Evolutionary conservation across 2,329 filamentous ascomycete species (phyloP).

Genomic region (Xylariaceae sp.): DNA sequence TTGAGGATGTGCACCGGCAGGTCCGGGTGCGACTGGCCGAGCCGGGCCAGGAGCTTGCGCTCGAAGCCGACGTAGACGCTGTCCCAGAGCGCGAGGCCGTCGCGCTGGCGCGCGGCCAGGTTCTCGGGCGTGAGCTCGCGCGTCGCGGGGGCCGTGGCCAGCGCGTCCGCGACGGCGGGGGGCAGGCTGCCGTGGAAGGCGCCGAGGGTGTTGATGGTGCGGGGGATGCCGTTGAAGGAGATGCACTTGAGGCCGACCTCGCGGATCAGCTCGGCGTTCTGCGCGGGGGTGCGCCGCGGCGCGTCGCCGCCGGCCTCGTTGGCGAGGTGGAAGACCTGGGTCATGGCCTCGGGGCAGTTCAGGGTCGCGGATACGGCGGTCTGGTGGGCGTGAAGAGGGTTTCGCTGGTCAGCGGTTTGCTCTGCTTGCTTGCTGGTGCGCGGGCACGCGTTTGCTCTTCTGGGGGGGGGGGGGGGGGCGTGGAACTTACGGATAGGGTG

Average conservation of each 20-base stretch:
- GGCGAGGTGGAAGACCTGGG: constrained; percentile 54
- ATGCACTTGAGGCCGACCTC: constrained; percentile 75
- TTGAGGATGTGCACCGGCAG: constrained; percentile 75
- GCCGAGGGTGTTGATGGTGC: constrained; percentile 77
- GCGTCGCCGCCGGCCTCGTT: constrained; percentile 17
- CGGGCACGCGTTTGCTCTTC: too few species aligned
- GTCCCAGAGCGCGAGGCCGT: constrained; percentile 68
- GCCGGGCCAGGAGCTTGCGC: constrained; percentile 64
- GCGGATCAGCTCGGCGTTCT: constrained; percentile 66
- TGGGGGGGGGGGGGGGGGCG: neutral
- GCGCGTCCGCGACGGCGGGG: constrained; percentile 42
- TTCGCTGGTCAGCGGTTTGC: too few species aligned
- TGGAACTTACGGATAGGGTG: constrained; percentile 25
- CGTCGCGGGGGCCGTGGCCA: constrained; percentile 51
- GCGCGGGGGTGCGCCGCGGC: constrained; percentile 29
- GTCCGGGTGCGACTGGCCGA: constrained; percentile 74
- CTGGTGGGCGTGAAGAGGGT: constrained; percentile 32
- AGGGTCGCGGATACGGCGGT: constrained; percentile 81
- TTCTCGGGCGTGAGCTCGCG: constrained; percentile 48
- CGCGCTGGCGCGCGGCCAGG: constrained; percentile 47
- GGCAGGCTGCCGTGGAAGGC: constrained; percentile 65
- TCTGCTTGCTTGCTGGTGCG: too few species aligned
- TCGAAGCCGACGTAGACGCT: constrained; percentile 74
- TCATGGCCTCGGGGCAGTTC: constrained; percentile 75
- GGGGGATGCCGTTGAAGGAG: constrained; percentile 76